phyloP scores from a whole-genome alignment of 2,329 filamentous ascomycete genomes.

The Triangularia verruculosa region DNA sequence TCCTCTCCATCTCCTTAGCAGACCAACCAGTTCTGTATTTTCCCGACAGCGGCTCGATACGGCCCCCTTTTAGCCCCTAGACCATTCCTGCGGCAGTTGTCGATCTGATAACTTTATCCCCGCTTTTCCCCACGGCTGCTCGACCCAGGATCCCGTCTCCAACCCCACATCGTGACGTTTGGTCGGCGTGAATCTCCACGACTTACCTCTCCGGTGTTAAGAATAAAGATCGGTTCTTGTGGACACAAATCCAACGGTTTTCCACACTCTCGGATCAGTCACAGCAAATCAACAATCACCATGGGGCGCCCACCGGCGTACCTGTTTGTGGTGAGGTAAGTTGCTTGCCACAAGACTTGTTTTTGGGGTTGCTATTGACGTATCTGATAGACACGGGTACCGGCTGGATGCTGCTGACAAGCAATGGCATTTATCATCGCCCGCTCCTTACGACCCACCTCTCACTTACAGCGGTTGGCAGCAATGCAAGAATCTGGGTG shows the following conservation, averaged over 20 bases:
- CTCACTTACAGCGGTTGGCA: constrained; percentile 93
- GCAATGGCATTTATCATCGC: constrained; percentile 89
- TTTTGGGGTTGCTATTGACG: constrained; percentile 2
- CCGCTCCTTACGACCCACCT: constrained; percentile 92
- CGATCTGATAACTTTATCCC: not conserved
- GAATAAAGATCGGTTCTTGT: not conserved
- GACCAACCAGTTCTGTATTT: not conserved
- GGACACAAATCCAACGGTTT: not conserved
- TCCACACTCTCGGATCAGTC: not conserved
- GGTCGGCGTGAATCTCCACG: not conserved
- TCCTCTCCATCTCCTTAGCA: not conserved
- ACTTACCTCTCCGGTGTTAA: not conserved
- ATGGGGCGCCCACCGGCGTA: constrained; percentile 44
- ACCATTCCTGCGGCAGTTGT: not conserved
- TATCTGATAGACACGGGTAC: constrained; percentile 69
- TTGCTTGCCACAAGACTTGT: not conserved
- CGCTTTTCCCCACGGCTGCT: constrained; percentile 9
- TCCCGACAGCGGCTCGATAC: not conserved
- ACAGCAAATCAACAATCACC: not conserved
- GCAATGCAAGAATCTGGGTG: constrained; percentile 77
- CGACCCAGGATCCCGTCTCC: constrained; percentile 1
- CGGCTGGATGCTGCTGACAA: constrained; percentile 93
- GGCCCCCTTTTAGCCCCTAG: not conserved
- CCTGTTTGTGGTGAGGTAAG: constrained; percentile 44
- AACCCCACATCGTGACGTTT: constrained; percentile 7